These are phyloP conservation scores for Tinospora cordifolia DNA, from an alignment of 164 flowering plant species.

Conservation along the genomic window DNA sequence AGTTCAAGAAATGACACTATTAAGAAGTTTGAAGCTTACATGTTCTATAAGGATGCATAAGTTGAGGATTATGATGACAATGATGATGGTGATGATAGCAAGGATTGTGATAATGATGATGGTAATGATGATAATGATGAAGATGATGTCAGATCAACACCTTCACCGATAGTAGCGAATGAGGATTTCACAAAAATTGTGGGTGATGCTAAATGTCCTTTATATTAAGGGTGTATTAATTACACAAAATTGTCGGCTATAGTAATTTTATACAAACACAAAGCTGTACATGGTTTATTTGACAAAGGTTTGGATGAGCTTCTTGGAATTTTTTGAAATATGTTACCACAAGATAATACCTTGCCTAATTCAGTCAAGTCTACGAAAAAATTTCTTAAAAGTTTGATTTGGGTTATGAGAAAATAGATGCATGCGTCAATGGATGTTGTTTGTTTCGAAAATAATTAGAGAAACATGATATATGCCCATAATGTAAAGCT, in stretches of 20 bases:
- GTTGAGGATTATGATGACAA: too few species aligned
- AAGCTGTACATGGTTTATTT: not conserved
- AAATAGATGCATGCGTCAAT: too few species aligned
- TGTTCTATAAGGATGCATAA: not conserved
- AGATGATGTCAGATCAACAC: too few species aligned
- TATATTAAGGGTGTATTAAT: not conserved
- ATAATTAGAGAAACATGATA: too few species aligned
- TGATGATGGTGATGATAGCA: not conserved
- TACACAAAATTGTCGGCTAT: conserved; percentile 2
- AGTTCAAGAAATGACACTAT: not conserved
- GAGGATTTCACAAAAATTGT: not conserved
- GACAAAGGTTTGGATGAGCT: not conserved
- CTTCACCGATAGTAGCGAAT: not conserved
- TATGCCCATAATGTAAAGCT: too few species aligned
- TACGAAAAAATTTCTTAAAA: too few species aligned
- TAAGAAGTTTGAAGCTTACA: not conserved
- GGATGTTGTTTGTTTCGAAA: too few species aligned
- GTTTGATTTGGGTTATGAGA: too few species aligned
- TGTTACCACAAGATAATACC: not conserved
- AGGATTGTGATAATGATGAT: not conserved
- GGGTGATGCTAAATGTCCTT: not conserved
- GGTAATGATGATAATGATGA: not conserved
- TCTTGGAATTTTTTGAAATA: not conserved
- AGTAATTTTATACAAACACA: not conserved
- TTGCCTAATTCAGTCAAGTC: too few species aligned